phyloP scores from a whole-genome alignment of 1,284 basidiomycete species.

The Malassezia nana region DNA sequence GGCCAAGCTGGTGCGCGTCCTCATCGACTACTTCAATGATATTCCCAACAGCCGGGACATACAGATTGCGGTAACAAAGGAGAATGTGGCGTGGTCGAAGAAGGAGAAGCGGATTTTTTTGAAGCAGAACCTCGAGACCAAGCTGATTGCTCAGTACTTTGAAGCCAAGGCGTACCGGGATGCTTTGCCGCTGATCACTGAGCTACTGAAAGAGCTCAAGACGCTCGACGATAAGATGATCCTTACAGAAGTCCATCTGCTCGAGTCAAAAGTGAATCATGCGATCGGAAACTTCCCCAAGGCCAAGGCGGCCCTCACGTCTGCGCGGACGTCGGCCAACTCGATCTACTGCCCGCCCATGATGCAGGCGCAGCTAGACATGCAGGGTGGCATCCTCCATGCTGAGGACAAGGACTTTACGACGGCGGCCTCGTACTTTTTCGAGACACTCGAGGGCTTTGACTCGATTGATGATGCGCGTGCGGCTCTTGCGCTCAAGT shows the following conservation, averaged over 20 bases:
- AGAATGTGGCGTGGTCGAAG: conserved; percentile 89
- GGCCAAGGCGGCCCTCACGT: conserved; percentile 86
- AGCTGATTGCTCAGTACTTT: conserved; percentile 72
- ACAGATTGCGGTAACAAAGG: conserved; percentile 76
- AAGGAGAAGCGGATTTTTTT: conserved; percentile 87
- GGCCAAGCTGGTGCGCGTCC: conserved; percentile 74
- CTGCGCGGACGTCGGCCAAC: conserved; percentile 85
- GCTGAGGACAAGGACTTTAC: conserved; percentile 97
- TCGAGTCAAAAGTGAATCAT: conserved; percentile 82
- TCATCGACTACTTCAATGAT: conserved; percentile 74
- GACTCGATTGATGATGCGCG: conserved; percentile 54
- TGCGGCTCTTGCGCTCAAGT: conserved; percentile 80
- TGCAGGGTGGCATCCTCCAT: conserved; percentile 82
- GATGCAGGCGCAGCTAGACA: conserved; percentile 81
- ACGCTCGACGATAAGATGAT: conserved; percentile 95
- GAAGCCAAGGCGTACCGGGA: conserved; percentile 68
- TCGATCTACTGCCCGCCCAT: conserved; percentile 93
- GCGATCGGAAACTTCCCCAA: conserved; percentile 84
- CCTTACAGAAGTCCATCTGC: conserved; percentile 85
- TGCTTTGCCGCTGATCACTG: conserved; percentile 72
- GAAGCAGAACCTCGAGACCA: conserved; percentile 84
- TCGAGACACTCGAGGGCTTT: conserved; percentile 88
- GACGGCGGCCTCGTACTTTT: conserved; percentile 93
- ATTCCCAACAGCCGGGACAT: conserved; percentile 66
- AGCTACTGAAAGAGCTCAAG: conserved; percentile 77